A percentile compares a stretch with the other conserved stretches of the same genome.
Conservation (phyloP, 306 rosid species). For the Inga leiocalycina region DNA sequence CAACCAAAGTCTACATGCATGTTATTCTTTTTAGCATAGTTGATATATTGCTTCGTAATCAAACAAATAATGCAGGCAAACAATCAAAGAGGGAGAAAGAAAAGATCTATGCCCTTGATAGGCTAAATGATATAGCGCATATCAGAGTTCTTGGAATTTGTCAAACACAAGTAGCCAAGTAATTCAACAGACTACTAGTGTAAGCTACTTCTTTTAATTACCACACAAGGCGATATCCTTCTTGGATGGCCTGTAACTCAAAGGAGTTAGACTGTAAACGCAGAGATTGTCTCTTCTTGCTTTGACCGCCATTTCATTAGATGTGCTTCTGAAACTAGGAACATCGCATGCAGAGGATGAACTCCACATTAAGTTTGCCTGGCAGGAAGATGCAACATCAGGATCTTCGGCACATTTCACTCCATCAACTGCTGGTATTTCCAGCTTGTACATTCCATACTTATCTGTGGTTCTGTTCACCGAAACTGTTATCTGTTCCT, state of each 20-base stretch:
- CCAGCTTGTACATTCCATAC: slow-evolving; percentile 75
- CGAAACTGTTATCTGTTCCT: slow-evolving; percentile 79
- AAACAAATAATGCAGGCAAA: slow-evolving; percentile 18
- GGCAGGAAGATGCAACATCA: slow-evolving; percentile 67
- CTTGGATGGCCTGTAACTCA: slow-evolving; percentile 81
- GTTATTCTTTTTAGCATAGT: background rate
- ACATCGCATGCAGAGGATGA: slow-evolving; percentile 77
- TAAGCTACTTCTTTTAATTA: slow-evolving; percentile 33
- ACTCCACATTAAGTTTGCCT: slow-evolving; percentile 70
- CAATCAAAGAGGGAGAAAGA: slow-evolving; percentile 14
- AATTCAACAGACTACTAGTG: slow-evolving; percentile 27
- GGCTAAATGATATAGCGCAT: slow-evolving; percentile 1
- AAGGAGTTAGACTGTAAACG: slow-evolving; percentile 78
- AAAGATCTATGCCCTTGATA: slow-evolving; percentile 3
- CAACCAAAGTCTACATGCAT: slow-evolving; percentile 29
- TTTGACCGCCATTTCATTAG: slow-evolving; percentile 70
- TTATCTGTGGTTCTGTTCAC: slow-evolving; percentile 88
- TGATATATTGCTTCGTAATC: slow-evolving; percentile 3
- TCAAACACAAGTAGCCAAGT: slow-evolving; percentile 16
- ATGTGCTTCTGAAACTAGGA: slow-evolving; percentile 78
- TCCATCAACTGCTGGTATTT: slow-evolving; percentile 91
- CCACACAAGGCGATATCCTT: slow-evolving; percentile 68
- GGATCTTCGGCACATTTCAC: slow-evolving; percentile 89
- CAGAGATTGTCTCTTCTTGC: slow-evolving; percentile 73
- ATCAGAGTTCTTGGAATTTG: slow-evolving; percentile 22